Evolutionary conservation across 2,329 filamentous ascomycete species (phyloP).

Genomic region (Juglanconis oblonga): DNA sequence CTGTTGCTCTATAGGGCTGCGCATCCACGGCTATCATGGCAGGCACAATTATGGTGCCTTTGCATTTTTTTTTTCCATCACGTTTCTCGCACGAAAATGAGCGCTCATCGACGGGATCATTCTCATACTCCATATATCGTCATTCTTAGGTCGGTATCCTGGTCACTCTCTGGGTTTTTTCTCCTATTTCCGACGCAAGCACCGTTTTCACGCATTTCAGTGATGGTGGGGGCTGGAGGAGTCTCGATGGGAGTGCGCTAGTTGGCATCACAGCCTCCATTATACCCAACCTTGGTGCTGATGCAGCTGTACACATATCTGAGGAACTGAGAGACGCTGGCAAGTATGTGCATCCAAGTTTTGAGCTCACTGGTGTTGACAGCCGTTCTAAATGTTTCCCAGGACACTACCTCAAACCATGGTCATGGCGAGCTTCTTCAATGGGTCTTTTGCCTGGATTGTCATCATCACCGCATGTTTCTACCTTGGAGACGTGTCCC

Average conservation of each 20-base stretch:
- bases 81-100: constrained; percentile 34
- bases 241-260: constrained; percentile 31
- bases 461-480: constrained; percentile 24
- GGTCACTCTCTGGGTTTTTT: constrained; percentile 34
- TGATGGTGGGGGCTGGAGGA: constrained; percentile 31
- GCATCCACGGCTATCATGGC: constrained; percentile 40
- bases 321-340: constrained; percentile 30
- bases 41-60: constrained; percentile 38
- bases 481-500: constrained; percentile 9
- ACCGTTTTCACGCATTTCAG: constrained; percentile 30
- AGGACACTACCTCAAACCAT: constrained; percentile 31
- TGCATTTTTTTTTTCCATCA: constrained; percentile 43
- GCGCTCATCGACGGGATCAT: constrained; percentile 41
- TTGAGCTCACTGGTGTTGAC: too few relatives aligned
- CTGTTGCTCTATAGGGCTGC: too few relatives aligned
- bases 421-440: constrained; percentile 30
- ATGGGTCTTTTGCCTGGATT: constrained; percentile 31
- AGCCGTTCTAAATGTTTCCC: background rate
- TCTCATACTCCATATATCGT: constrained; percentile 40
- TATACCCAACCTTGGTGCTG: constrained; percentile 31
- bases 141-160: constrained; percentile 42
- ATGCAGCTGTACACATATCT: constrained; percentile 29
- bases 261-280: constrained; percentile 36
- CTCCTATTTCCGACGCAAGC: constrained; percentile 25
- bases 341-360: background rate